These are phyloP conservation scores for Calocera viscosa DNA, from an alignment of 768 basidiomycete species.

Conservation along the genomic window DNA sequence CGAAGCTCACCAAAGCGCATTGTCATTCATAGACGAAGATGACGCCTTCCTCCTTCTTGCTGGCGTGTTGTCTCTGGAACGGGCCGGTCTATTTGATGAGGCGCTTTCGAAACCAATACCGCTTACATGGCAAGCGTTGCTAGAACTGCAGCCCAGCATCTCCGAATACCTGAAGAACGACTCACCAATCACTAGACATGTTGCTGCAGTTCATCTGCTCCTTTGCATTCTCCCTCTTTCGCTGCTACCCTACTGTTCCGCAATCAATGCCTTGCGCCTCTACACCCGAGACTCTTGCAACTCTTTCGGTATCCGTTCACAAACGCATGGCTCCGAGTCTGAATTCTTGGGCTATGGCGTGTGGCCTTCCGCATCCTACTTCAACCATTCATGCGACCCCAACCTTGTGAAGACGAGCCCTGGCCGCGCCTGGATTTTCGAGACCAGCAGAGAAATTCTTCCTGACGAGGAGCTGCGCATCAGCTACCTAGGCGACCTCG, in stretches of 20 bases:
- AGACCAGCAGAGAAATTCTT: background rate
- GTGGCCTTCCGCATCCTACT: slow-evolving; percentile 17
- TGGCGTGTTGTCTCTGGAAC: background rate
- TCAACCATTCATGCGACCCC: slow-evolving; percentile 17
- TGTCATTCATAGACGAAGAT: background rate
- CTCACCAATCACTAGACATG: background rate
- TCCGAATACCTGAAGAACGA: background rate
- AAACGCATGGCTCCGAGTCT: slow-evolving; percentile 11
- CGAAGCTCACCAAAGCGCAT: background rate
- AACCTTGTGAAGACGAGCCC: background rate
- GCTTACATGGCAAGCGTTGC: background rate
- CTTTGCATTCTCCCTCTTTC: background rate
- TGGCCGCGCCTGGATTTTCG: background rate
- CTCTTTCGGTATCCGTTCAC: slow-evolving; percentile 18
- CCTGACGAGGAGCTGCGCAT: background rate
- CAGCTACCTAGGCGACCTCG: background rate
- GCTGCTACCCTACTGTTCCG: background rate
- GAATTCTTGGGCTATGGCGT: slow-evolving; percentile 20
- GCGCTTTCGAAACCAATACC: background rate
- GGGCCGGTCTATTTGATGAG: background rate
- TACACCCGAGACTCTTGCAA: slow-evolving; percentile 15
- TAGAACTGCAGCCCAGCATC: background rate
- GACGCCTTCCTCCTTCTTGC: background rate
- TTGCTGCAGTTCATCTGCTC: background rate
- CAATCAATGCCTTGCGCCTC: background rate